phyloP scores from a whole-genome alignment of 306 rosid genomes.

The Bauhinia variegata region DNA sequence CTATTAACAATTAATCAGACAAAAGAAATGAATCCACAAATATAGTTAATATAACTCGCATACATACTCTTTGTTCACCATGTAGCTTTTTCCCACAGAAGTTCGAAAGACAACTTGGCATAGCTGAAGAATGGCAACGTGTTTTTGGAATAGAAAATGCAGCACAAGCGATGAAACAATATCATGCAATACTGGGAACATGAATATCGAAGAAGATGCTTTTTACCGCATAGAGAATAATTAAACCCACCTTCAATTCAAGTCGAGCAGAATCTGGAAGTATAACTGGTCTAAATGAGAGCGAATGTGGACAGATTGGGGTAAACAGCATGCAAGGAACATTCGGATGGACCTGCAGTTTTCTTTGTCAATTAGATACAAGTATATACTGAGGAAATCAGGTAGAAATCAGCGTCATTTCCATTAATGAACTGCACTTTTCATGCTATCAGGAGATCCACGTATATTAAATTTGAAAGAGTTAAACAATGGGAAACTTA shows the following conservation, averaged over 20 bases:
- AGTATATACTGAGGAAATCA: conserved; percentile 27
- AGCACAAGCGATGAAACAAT: conserved; percentile 27
- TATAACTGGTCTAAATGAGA: conserved; percentile 97
- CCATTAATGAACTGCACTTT: conserved; percentile 11
- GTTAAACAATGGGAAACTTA: conserved; percentile 10
- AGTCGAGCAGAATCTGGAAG: conserved; percentile 97
- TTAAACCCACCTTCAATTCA: conserved; percentile 76
- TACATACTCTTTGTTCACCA: conserved; percentile 12
- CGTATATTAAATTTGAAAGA: not conserved
- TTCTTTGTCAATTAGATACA: conserved; percentile 30
- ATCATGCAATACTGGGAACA: conserved; percentile 25
- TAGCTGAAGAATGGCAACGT: conserved; percentile 12
- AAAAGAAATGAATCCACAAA: conserved; percentile 26
- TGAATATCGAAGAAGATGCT: not conserved
- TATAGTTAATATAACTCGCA: conserved; percentile 1
- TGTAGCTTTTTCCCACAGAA: conserved; percentile 22
- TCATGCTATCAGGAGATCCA: conserved; percentile 18
- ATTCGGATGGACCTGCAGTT: conserved; percentile 93
- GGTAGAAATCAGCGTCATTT: conserved; percentile 2
- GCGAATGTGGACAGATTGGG: conserved; percentile 97
- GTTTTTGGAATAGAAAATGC: not conserved
- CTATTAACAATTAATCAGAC: conserved; percentile 49
- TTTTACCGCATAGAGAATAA: conserved; percentile 1
- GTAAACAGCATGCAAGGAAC: conserved; percentile 99
- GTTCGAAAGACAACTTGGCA: conserved; percentile 4